Base-by-base conservation (phyloP, 2,329 filamentous ascomycete species). In the Coleophoma eucalyptorum region DNA sequence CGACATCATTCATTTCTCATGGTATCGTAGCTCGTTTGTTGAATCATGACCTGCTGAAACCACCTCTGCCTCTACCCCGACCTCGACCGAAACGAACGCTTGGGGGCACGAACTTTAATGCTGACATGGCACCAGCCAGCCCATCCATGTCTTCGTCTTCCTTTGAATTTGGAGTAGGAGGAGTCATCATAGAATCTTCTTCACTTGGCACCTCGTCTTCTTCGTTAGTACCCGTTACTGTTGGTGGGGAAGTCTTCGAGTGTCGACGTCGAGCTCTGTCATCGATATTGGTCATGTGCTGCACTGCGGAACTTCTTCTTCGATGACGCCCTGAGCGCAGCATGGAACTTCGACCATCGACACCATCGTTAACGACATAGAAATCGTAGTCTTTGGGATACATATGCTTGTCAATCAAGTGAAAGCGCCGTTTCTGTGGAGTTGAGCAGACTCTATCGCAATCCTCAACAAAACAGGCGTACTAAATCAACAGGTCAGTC, bases 391-490 rank as follows among this genome's bases (percentile, higher is more conserved):
- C 88, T 65, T 82, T 84, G 11, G 92, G 93, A 65, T 94, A 99
- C 71, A 86, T 80, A 69, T 99, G 94, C 72, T 96, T 97, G 74
- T 96, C 92, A 58, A 96, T 90, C 58, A 96, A 77, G 73, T 99
- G 93, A 66, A 90, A 82, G 33, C 89, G 80, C 42, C 94, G 82
- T 69, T 96, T 97, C 62, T 89, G 84, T 31, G 87, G 84, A 4
- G 89, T 91, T 50, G 81, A 83, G 71, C 92, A 97, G 65, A 90
- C 85, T 58, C 88, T 82, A 52, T 94, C 89, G 68, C 94, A 99
- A 45, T 79, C 85, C 64, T 96, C 88, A 6, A 97, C 84, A 62
- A 97, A 95, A 71, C 94, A 99, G 5, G 83, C 84, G 69, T 87
- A 97, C 84, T 94, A 53, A 13, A 21, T 33, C 41, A 43, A 43